Evolutionary conservation across 495 filamentous ascomycete genomes (phyloP).

Genomic region (Neurospora cerealis): DNA sequence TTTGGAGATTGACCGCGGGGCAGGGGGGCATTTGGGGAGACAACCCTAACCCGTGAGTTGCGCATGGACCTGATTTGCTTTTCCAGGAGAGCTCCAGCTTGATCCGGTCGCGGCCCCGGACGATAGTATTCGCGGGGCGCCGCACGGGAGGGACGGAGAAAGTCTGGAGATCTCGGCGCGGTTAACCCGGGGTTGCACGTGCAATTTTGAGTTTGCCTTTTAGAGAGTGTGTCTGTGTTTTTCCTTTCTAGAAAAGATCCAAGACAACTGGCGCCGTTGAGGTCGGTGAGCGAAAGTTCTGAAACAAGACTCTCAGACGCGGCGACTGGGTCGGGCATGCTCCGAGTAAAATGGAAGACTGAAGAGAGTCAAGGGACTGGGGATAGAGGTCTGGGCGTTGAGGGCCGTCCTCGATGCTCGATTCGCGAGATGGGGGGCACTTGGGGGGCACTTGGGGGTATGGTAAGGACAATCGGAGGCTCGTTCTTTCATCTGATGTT

Average conservation of each 20-base stretch:
- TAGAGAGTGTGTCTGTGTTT: neutral
- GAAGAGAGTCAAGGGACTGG: neutral
- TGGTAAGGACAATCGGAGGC: neutral
- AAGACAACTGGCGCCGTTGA: neutral
- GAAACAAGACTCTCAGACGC: neutral
- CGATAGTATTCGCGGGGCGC: neutral
- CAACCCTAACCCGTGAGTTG: neutral
- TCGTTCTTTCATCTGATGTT: neutral
- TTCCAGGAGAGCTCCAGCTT: too few species aligned
- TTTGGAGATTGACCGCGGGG: neutral
- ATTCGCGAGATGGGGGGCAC: neutral
- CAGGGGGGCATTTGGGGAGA: neutral
- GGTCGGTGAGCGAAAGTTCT: neutral
- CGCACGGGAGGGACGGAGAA: too few species aligned
- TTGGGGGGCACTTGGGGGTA: neutral
- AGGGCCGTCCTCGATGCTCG: neutral
- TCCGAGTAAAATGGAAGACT: neutral
- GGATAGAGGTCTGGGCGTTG: neutral
- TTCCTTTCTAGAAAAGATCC: neutral
- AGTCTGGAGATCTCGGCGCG: neutral
- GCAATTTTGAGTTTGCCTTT: neutral
- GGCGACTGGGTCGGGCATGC: neutral
- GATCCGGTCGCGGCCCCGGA: neutral
- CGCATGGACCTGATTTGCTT: too few species aligned
- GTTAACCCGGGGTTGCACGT: neutral